Percentiles rank a stretch among this genome's conserved stretches.
Evolutionary conservation across 164 flowering plant species (phyloP).

Genomic region (Saururus chinensis): DNA sequence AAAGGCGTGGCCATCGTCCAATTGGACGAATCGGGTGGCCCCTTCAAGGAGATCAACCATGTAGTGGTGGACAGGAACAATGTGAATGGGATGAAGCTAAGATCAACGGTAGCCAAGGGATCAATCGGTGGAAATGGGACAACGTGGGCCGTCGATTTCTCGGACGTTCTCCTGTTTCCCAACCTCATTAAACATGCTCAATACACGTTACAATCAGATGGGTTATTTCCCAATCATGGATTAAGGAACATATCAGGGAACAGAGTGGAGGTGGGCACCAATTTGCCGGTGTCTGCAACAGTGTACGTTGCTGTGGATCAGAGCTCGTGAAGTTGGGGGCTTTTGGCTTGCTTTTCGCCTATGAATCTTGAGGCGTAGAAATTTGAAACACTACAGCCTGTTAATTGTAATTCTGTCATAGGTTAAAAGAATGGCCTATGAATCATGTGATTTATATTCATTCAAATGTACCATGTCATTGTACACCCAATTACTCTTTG

Average conservation of each 20-base stretch:
- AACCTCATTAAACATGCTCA: slow-evolving; percentile 7
- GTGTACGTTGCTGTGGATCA: slow-evolving; percentile 63
- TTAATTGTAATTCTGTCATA: too few relatives aligned
- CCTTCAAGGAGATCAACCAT: slow-evolving; percentile 47
- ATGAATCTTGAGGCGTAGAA: background rate
- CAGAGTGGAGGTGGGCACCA: slow-evolving; percentile 52
- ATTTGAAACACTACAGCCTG: too few relatives aligned
- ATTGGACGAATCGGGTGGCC: slow-evolving; percentile 44
- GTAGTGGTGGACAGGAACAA: slow-evolving; percentile 45
- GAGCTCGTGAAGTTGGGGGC: slow-evolving; percentile 11
- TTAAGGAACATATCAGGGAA: slow-evolving; percentile 48
- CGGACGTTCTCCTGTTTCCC: slow-evolving; percentile 9
- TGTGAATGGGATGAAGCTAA: slow-evolving; percentile 8
- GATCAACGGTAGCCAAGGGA: slow-evolving; percentile 10
- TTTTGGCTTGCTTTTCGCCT: background rate
- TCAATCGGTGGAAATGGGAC: slow-evolving; percentile 1
- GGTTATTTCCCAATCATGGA: slow-evolving; percentile 45
- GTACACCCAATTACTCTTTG: too few relatives aligned
- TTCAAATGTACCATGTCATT: too few relatives aligned
- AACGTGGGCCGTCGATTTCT: slow-evolving; percentile 8
- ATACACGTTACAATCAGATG: slow-evolving; percentile 5
- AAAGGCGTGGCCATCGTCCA: slow-evolving; percentile 59
- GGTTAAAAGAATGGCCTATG: too few relatives aligned
- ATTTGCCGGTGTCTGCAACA: slow-evolving; percentile 32
- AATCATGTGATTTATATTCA: too few relatives aligned